Evolutionary conservation across 2,329 filamentous ascomycete species (phyloP).

Genomic region (Xylariaceae sp.): DNA sequence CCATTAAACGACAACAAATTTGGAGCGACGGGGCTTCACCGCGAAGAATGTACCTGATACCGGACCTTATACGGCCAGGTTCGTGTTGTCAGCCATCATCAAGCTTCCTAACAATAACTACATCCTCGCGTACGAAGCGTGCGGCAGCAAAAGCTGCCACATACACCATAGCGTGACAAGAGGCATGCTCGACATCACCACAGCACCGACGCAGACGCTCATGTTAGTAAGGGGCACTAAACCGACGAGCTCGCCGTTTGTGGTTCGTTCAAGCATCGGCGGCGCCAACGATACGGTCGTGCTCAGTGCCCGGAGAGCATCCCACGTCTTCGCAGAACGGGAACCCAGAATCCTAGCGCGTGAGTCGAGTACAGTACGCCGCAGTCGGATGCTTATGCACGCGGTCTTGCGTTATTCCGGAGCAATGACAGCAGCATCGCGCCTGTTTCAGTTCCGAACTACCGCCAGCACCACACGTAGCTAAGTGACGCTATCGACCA

Average conservation of each 20-base stretch:
- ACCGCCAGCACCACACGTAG: no score
- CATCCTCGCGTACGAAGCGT: conserved; percentile 39
- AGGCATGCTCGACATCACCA: conserved; percentile 14
- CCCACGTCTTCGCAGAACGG: conserved; percentile 19
- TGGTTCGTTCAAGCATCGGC: conserved; percentile 20
- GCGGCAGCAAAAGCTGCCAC: conserved; percentile 19
- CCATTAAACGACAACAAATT: conserved; percentile 53
- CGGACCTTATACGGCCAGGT: conserved; percentile 6
- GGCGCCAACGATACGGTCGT: conserved; percentile 20
- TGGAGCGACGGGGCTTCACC: conserved; percentile 48
- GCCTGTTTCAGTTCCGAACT: no score
- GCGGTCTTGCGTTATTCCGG: conserved; percentile 14
- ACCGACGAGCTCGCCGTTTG: conserved; percentile 18
- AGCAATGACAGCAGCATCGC: conserved; percentile 10
- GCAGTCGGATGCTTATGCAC: conserved; percentile 14
- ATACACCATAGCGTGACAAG: conserved; percentile 19
- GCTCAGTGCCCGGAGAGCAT: conserved; percentile 16
- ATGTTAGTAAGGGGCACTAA: conserved; percentile 9
- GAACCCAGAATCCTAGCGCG: conserved; percentile 14
- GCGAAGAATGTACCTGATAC: conserved; percentile 54
- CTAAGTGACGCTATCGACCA: not conserved
- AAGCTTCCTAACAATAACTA: conserved; percentile 50
- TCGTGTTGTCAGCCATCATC: conserved; percentile 34
- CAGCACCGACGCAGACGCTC: conserved; percentile 10
- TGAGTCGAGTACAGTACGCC: conserved; percentile 17